Conservation (phyloP, 1,139 yeast species). For the Nakaseomyces bracarensis region DNA sequence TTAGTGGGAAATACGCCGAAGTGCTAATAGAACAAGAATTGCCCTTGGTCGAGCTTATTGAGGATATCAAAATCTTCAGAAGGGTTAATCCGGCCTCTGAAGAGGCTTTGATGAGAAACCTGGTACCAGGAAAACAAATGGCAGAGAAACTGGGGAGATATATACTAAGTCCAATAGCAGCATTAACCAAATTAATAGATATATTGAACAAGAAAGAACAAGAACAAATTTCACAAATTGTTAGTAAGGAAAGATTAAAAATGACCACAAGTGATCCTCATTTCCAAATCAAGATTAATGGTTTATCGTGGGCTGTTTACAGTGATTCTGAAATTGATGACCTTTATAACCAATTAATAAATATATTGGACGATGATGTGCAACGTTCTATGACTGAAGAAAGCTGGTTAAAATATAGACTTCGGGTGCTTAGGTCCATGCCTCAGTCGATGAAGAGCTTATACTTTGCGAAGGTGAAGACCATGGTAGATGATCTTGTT, state of each 20-base stretch:
- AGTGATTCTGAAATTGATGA: conserved; percentile 43
- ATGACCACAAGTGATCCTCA: conserved; percentile 39
- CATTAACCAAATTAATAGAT: conserved; percentile 44
- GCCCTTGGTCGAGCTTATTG: conserved; percentile 41
- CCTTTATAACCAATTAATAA: conserved; percentile 50
- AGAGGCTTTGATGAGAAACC: conserved; percentile 42
- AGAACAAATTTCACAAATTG: conserved; percentile 29
- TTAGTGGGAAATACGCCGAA: conserved; percentile 37
- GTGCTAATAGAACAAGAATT: conserved; percentile 36
- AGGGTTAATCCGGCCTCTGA: conserved; percentile 35
- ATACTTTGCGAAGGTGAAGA: conserved; percentile 40
- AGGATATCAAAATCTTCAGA: conserved; percentile 41
- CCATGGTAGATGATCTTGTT: conserved; percentile 66
- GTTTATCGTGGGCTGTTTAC: conserved; percentile 44
- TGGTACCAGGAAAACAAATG: conserved; percentile 57
- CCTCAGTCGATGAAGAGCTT: conserved; percentile 39
- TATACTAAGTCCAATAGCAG: conserved; percentile 45
- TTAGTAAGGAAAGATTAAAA: conserved; percentile 41
- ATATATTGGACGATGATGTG: conserved; percentile 55
- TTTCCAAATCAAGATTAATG: conserved; percentile 38
- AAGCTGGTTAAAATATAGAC: conserved; percentile 48
- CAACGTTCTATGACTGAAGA: conserved; percentile 54
- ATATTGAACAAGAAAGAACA: conserved; percentile 40
- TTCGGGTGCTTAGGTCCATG: conserved; percentile 43
- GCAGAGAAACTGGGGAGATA: conserved; percentile 49